A percentile compares a stretch with the other conserved stretches of the same genome.
These are phyloP conservation scores for Teratosphaeria zuluensis DNA, from an alignment of 2,329 filamentous ascomycete species.

Conservation along the genomic window DNA sequence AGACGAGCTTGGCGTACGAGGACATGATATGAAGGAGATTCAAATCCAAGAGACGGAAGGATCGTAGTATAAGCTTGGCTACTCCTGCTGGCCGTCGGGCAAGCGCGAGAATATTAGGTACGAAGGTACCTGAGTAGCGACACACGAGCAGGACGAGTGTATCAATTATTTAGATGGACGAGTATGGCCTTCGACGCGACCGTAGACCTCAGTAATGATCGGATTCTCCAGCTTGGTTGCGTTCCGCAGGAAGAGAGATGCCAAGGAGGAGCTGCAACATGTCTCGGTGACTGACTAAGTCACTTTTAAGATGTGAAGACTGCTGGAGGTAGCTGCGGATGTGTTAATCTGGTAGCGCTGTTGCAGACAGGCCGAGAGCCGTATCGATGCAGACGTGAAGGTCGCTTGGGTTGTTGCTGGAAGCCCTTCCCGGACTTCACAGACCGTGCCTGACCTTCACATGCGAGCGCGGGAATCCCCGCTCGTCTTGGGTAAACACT, in stretches of 20 bases:
- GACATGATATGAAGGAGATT: too few species aligned
- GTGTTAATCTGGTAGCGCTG: not conserved
- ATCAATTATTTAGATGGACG: too few species aligned
- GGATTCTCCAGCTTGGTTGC: too few species aligned
- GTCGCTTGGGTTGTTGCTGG: not conserved
- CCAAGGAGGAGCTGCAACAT: not conserved
- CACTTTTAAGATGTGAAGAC: not conserved
- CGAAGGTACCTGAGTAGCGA: not conserved
- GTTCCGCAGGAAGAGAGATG: not conserved
- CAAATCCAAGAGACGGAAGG: too few species aligned
- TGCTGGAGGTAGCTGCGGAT: not conserved
- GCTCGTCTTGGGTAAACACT: not conserved
- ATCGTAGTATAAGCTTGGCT: too few species aligned
- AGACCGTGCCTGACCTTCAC: not conserved
- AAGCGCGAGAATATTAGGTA: not conserved
- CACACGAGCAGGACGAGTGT: not conserved
- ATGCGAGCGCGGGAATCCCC: not conserved
- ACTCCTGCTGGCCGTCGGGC: not conserved
- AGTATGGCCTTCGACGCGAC: too few species aligned
- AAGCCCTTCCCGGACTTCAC: not conserved
- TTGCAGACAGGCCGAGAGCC: not conserved
- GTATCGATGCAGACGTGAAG: not conserved
- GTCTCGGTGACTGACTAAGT: not conserved
- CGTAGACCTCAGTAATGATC: too few species aligned
- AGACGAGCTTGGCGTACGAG: too few species aligned